Evolutionary conservation across 148 eudicot species (phyloP), one percentile per base, ranked within the genome.

Genomic region (Chenopodium quinoa): DNA sequence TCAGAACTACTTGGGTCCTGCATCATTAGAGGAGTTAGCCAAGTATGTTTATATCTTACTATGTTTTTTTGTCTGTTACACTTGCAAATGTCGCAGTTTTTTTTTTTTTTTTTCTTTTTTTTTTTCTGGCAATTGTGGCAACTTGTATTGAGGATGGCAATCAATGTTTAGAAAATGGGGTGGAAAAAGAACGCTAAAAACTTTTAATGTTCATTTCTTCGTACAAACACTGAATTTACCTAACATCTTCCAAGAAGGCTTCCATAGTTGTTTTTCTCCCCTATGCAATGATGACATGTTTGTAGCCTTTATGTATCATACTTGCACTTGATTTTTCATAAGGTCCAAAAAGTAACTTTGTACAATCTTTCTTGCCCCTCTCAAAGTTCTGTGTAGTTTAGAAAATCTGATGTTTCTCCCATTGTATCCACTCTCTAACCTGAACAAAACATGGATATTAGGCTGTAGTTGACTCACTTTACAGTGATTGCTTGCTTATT

Each of bases 1-100:
- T 82, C 76, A 83, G 72, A 96, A 96, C 89, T 96, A 96, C 86
- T 82, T 96, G 75, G 99, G 99, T 73, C 97, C 97, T 80, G 93
- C 97, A 65, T 81, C 95, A 19, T 86, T 91, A 32, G 89, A 90
- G 84, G 95, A 96, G 52, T 86, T 93, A 75, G 99, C 98, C 81
- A 87, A 82, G 99, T 93, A 88, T 37, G 91, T 73, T 8, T 68
- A 40, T 80, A 4, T 4, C 20, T 48, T 11, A 48, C 12, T 8
- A 25, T 74, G 10, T 13, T 46, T n/a, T 73, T n/a, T 73, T 47
- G 8, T 16, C 27, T n/a, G 17, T 44, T 7, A 22, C 5, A 44
- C 44, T 23, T 44, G 50, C 63, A 23, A 27, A 65, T 17, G 56
- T 32, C 69, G 32, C 11, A 8, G 2, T 13, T 75, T 72, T 48